Evolutionary conservation across 305 asterid genomes (phyloP), one percentile per base, ranked within the genome.

Genomic region (Fraxinus floribunda): DNA sequence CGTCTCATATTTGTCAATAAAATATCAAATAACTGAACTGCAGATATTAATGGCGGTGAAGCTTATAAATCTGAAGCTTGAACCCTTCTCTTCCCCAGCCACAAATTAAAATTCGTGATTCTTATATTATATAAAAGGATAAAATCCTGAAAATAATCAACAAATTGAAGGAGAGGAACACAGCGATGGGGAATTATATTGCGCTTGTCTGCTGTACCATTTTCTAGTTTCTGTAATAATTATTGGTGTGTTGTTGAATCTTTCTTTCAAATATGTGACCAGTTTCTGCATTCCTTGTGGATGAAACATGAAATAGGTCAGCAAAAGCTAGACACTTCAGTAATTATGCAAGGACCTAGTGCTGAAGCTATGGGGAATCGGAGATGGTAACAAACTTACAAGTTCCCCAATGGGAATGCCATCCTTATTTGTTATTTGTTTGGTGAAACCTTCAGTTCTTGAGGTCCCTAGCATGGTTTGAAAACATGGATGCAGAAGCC

Each of bases 401-500:
- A 84, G 16, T 85, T 88, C 89, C 6, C 92, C 92, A 49, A 88
- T 90, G 68, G 71, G 52, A 57, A 55, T 66, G 6, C 90, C 94
- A 78, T 89, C 85, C 84, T 86, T 92, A 7, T 75, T 0, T 10
- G 90, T 78, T 1, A 89, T 89, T 36, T 85, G 82, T 10, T 84
- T 38, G 64, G 75, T 64, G 38, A 74, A 86, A 18, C 96, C 94
- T 80, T 88, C 94, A 8, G 86, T 71, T 83, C 71, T 74, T 62
- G 90, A 71, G 22, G 83, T 87, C 39, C 92, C 91, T 5, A 92
- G 89, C 41, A 83, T 89, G 49, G 83, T 57, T 76, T 86, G 2
- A 93, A 88, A 81, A 80, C 71, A 62, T 22, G 76, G 10, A 88
- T 86, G 79, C 90, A 92, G 86, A 88, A 87, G 71, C 90, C 84